These are phyloP conservation scores for Moesziomyces globuligerus DNA, from an alignment of 1,284 basidiomycete genomes.

Conservation along the genomic window DNA sequence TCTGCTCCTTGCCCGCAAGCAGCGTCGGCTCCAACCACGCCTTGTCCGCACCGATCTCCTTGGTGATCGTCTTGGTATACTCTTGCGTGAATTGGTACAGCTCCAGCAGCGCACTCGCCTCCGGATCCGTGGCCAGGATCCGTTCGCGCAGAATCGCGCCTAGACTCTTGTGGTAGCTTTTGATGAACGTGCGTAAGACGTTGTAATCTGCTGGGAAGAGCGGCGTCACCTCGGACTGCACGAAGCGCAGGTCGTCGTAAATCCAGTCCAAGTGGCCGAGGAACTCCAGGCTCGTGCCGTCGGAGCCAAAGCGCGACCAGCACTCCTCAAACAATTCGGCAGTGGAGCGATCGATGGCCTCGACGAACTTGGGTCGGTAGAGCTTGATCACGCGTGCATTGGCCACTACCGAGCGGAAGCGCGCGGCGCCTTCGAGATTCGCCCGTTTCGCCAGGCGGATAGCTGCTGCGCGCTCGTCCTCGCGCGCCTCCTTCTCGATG, in stretches of 20 bases:
- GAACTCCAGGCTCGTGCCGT: constrained; percentile 77
- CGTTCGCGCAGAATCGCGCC: constrained; percentile 80
- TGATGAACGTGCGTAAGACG: constrained; percentile 83
- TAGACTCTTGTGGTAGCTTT: constrained; percentile 91
- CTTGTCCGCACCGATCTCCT: constrained; percentile 83
- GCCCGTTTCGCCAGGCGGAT: constrained; percentile 94
- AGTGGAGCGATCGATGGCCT: constrained; percentile 82
- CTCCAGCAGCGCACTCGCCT: constrained; percentile 84
- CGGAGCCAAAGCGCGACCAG: constrained; percentile 72
- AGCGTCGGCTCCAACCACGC: constrained; percentile 72
- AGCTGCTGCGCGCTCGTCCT: constrained; percentile 96
- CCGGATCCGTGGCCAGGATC: constrained; percentile 77
- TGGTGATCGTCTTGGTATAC: constrained; percentile 88
- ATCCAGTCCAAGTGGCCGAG: constrained; percentile 86
- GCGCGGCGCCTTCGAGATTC: constrained; percentile 70
- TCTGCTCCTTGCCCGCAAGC: constrained; percentile 90
- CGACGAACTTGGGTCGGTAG: constrained; percentile 89
- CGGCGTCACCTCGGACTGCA: constrained; percentile 85
- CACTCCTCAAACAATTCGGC: constrained; percentile 78
- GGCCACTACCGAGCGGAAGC: constrained; percentile 59
- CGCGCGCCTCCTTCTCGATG: constrained; percentile 88
- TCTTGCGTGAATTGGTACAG: constrained; percentile 94
- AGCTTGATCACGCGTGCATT: constrained; percentile 90
- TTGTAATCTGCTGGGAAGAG: constrained; percentile 94
- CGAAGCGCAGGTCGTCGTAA: constrained; percentile 90